These are phyloP conservation scores for Geosmithia putterillii DNA, from an alignment of 2,329 filamentous ascomycete genomes.

Conservation along the genomic window DNA sequence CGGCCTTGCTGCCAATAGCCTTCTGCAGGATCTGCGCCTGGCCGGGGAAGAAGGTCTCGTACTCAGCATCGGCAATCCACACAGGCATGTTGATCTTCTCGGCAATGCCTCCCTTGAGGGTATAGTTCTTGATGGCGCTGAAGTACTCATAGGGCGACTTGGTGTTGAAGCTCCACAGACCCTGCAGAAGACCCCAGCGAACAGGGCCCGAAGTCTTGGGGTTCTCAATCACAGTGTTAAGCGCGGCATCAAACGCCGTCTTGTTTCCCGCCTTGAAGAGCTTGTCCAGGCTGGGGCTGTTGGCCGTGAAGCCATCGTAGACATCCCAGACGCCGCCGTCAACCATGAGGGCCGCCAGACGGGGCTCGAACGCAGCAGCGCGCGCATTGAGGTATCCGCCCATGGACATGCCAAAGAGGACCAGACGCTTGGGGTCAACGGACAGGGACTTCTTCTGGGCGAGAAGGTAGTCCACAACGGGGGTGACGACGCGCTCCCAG, in stretches of 20 bases:
- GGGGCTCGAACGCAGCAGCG: constrained; percentile 29
- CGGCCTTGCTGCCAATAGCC: constrained; percentile 6
- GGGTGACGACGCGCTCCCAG: constrained; percentile 27
- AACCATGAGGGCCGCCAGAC: constrained; percentile 22
- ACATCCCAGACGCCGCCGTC: constrained; percentile 23
- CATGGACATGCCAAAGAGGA: constrained; percentile 25
- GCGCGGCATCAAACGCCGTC: constrained; percentile 7
- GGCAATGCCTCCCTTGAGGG: constrained; percentile 4
- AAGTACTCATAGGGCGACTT: constrained; percentile 15
- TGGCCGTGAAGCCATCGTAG: constrained; percentile 4
- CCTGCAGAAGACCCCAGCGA: constrained; percentile 17
- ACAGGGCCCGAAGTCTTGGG: constrained; percentile 6
- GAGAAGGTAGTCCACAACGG: constrained; percentile 24
- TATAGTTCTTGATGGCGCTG: constrained; percentile 4
- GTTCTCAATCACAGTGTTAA: constrained; percentile 1
- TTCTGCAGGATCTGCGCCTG: constrained; percentile 4
- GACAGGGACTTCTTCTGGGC: constrained; percentile 6
- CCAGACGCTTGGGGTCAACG: constrained; percentile 20
- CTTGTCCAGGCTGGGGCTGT: constrained; percentile 1
- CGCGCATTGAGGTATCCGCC: constrained; percentile 25
- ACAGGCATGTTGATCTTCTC: constrained; percentile 7
- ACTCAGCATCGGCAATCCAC: constrained; percentile 2
- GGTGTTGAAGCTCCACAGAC: constrained; percentile 17
- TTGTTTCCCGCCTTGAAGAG: constrained; percentile 6
- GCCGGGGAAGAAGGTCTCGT: constrained; percentile 3